phyloP scores from a whole-genome alignment of 2,329 filamentous ascomycete species.

The Pleurostoma richardsiae region DNA sequence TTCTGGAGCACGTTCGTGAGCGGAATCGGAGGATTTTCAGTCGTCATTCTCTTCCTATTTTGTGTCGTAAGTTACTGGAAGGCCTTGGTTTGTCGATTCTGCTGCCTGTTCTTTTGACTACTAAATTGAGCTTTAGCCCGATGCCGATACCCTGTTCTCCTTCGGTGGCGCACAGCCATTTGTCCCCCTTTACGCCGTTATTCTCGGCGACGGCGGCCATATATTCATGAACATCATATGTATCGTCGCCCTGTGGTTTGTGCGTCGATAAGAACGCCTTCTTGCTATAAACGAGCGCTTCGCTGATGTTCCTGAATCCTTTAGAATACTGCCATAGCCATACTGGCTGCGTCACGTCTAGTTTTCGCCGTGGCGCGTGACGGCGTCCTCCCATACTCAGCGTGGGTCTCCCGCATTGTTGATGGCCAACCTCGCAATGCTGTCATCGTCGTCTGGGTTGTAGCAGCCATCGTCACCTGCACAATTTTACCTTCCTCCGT shows the following conservation, averaged over 20 bases:
- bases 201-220: constrained; percentile 50
- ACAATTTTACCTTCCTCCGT: constrained; percentile 51
- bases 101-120: not conserved
- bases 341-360: constrained; percentile 54
- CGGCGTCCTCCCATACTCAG: constrained; percentile 53
- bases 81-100: not conserved
- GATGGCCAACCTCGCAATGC: constrained; percentile 55
- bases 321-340: constrained; percentile 54
- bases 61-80: constrained; percentile 36
- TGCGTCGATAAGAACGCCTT: constrained; percentile 20
- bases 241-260: constrained; percentile 43
- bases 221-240: constrained; percentile 59
- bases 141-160: constrained; percentile 44
- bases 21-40: constrained; percentile 47
- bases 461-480: constrained; percentile 50
- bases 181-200: constrained; percentile 50
- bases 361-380: constrained; percentile 60
- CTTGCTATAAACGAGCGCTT: too few species aligned
- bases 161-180: constrained; percentile 54
- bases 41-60: constrained; percentile 56
- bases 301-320: too few species aligned
- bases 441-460: constrained; percentile 51
- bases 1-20: constrained; percentile 56
- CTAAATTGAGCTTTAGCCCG: constrained; percentile 28
- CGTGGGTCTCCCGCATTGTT: constrained; percentile 50